phyloP scores from a whole-genome alignment of 176 grass and related monocot species.

The Zea luxurians region DNA sequence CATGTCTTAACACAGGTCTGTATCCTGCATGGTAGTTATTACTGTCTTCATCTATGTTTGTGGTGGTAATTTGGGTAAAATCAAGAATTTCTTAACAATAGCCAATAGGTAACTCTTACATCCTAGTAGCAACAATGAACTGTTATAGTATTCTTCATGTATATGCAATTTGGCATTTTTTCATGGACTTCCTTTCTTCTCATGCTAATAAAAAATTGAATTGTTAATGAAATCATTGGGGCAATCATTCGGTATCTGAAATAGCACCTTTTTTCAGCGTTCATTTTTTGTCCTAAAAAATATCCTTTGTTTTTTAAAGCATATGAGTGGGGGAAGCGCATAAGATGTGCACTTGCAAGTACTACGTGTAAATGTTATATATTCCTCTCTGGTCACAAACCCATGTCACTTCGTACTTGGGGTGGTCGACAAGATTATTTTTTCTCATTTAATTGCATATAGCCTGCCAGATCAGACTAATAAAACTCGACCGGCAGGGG shows the following conservation, averaged over 20 bases:
- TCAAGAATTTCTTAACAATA: slow-evolving; percentile 14
- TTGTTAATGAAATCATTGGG: not conserved
- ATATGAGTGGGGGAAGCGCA: not conserved
- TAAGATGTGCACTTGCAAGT: not conserved
- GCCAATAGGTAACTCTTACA: slow-evolving; percentile 5
- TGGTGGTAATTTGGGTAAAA: slow-evolving; percentile 18
- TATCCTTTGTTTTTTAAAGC: not conserved
- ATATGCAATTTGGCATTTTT: not conserved
- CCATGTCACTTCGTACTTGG: not conserved
- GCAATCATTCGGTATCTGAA: not conserved
- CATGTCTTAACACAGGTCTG: slow-evolving; percentile 66
- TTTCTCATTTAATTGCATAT: not conserved
- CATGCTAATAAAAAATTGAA: not conserved
- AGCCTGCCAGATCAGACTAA: not conserved
- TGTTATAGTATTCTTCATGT: not conserved
- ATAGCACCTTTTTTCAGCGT: slow-evolving; percentile 2
- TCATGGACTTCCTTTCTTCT: slow-evolving; percentile 9
- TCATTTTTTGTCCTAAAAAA: not conserved
- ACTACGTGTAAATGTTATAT: not conserved
- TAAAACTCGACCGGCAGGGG: too few relatives aligned
- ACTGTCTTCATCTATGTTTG: slow-evolving; percentile 32
- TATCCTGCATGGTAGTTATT: slow-evolving; percentile 42
- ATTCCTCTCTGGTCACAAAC: not conserved
- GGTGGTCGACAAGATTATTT: not conserved
- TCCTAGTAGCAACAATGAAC: not conserved